Evolutionary conservation across 2,329 filamentous ascomycete genomes (phyloP).

Genomic region (Botrytis fragariae): DNA sequence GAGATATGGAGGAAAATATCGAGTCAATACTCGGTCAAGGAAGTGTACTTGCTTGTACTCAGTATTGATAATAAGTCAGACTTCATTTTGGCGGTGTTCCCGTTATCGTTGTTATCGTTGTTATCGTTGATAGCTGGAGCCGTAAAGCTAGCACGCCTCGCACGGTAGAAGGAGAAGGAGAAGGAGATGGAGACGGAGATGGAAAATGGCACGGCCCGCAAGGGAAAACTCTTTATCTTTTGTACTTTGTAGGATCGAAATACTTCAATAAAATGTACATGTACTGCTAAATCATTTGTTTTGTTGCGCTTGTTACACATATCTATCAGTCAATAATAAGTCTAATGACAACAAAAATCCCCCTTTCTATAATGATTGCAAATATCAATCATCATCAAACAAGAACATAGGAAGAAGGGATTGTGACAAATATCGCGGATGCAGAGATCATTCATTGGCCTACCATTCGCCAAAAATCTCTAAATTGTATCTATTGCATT

Average conservation of each 20-base stretch:
- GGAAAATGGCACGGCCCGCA: background rate
- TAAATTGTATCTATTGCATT: background rate
- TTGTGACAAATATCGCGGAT: background rate
- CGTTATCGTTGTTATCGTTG: background rate
- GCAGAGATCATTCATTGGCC: background rate
- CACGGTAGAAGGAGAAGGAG: no score
- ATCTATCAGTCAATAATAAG: background rate
- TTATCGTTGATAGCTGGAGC: no score
- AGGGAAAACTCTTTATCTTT: background rate
- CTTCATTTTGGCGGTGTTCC: background rate
- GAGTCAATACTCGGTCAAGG: background rate
- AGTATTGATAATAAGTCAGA: background rate
- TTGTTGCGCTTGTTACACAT: background rate
- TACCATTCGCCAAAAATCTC: background rate
- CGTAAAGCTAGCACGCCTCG: background rate
- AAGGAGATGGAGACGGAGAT: background rate
- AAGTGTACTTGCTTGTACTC: background rate
- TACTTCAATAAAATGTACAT: background rate
- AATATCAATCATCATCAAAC: background rate
- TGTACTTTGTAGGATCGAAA: background rate
- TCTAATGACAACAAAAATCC: background rate
- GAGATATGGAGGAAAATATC: background rate
- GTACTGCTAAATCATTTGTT: background rate
- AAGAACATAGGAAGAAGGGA: background rate
- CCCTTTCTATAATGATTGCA: background rate